These are phyloP conservation scores for Amanita inopinata DNA, from an alignment of 768 basidiomycete species.

Conservation along the genomic window DNA sequence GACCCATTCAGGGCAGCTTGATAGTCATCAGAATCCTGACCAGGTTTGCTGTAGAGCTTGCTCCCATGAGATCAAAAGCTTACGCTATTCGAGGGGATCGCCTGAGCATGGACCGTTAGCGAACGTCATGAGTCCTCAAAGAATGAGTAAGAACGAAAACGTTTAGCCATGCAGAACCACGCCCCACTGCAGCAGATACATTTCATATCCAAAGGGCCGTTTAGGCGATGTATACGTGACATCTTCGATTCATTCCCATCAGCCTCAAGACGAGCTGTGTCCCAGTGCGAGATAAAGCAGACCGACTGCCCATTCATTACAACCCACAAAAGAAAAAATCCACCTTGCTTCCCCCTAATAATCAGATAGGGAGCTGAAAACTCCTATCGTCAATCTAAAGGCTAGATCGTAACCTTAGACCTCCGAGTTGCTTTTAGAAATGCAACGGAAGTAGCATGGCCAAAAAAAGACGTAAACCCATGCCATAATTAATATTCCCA, in stretches of 20 bases:
- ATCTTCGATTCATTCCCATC: too few relatives aligned
- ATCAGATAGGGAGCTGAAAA: slow-evolving; percentile 2
- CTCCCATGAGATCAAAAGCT: slow-evolving; percentile 8
- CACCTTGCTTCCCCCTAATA: neutral
- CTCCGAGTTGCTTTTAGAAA: too few relatives aligned
- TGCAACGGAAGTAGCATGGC: neutral
- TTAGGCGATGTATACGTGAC: too few relatives aligned
- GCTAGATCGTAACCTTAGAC: slow-evolving; percentile 5
- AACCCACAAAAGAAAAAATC: neutral
- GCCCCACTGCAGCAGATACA: too few relatives aligned
- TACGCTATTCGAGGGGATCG: slow-evolving; percentile 4
- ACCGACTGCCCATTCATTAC: too few relatives aligned
- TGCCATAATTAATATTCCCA: slow-evolving; percentile 7
- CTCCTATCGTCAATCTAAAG: slow-evolving; percentile 9
- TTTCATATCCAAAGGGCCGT: too few relatives aligned
- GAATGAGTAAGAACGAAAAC: neutral
- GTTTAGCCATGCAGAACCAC: too few relatives aligned
- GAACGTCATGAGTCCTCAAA: slow-evolving; percentile 4
- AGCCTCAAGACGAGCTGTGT: too few relatives aligned
- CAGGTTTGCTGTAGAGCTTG: slow-evolving; percentile 1
- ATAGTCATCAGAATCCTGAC: slow-evolving; percentile 9
- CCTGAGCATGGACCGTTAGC: slow-evolving; percentile 3
- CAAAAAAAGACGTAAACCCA: slow-evolving; percentile 8
- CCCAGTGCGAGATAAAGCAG: too few relatives aligned
- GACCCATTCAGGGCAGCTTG: slow-evolving; percentile 6